A percentile compares a stretch with the other conserved stretches of the same genome.
phyloP scores from a whole-genome alignment of 139 green algal genomes.

The Edaphochlamys debaryana region DNA sequence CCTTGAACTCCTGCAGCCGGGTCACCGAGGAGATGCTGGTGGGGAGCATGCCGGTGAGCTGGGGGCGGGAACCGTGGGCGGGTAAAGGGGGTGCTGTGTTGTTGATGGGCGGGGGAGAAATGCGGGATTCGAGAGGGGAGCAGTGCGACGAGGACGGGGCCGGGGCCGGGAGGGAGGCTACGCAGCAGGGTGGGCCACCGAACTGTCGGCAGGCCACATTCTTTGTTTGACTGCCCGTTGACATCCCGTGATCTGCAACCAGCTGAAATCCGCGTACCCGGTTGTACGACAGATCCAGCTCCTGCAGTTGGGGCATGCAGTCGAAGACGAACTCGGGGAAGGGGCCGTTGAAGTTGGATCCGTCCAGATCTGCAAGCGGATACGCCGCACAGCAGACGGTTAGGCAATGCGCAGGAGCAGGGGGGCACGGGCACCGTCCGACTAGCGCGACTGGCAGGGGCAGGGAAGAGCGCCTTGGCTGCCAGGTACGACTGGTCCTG shows the following conservation, averaged over 20 bases:
- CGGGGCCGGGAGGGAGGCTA: background rate
- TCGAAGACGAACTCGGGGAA: slow-evolving; percentile 52
- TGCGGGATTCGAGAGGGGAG: too few species aligned
- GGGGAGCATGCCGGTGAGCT: slow-evolving; percentile 39
- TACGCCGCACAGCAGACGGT: too few species aligned
- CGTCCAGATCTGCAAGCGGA: slow-evolving; percentile 70
- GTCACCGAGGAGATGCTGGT: background rate
- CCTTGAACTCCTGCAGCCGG: background rate
- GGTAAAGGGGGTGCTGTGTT: too few species aligned
- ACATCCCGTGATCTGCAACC: too few species aligned
- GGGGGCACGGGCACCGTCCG: too few species aligned
- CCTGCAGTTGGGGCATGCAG: slow-evolving; percentile 59
- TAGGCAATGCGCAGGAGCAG: too few species aligned
- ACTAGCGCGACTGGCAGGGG: too few species aligned
- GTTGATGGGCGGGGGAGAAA: background rate
- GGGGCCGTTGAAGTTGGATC: slow-evolving; percentile 49
- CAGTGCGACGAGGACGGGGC: too few species aligned
- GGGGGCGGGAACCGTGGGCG: too few species aligned
- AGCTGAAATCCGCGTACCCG: slow-evolving; percentile 28
- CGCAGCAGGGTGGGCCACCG: background rate
- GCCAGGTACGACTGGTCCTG: too few species aligned
- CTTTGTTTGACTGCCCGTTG: background rate
- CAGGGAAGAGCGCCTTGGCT: too few species aligned
- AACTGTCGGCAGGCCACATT: background rate
- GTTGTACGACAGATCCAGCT: slow-evolving; percentile 70